These are phyloP conservation scores for Plasmodium vivax DNA, from an alignment of 169 alveolate species.

Conservation along the genomic window DNA sequence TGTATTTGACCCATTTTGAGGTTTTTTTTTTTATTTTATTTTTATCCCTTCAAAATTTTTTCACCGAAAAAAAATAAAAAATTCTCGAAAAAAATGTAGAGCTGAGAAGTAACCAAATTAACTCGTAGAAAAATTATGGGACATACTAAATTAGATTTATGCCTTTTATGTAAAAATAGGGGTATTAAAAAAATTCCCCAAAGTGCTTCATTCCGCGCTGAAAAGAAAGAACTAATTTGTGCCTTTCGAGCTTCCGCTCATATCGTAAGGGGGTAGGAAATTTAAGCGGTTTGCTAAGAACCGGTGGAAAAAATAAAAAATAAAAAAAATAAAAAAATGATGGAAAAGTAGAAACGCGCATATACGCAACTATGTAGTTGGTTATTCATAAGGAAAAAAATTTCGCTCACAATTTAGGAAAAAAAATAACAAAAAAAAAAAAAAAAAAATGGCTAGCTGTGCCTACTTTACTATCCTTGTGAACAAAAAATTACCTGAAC, in stretches of 20 bases:
- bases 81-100: not conserved
- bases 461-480: not conserved
- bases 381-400: not conserved
- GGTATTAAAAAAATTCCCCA: not conserved
- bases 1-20: slow-evolving; percentile 4
- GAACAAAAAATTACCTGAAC: not conserved
- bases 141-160: not conserved
- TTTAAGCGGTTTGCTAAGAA: not conserved
- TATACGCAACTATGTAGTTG: not conserved
- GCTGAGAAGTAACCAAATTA: not conserved
- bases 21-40: not conserved
- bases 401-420: not conserved
- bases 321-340: not conserved
- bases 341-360: not conserved
- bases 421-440: not conserved
- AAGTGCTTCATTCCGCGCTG: not conserved
- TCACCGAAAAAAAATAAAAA: not conserved
- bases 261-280: not conserved
- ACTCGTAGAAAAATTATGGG: not conserved
- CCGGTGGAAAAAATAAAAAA: not conserved
- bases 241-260: not conserved
- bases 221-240: not conserved
- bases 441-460: not conserved
- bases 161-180: not conserved
- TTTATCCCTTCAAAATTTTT: not conserved